phyloP scores from a whole-genome alignment of 371 early-diverging fungal species.

The Circinella minor region DNA sequence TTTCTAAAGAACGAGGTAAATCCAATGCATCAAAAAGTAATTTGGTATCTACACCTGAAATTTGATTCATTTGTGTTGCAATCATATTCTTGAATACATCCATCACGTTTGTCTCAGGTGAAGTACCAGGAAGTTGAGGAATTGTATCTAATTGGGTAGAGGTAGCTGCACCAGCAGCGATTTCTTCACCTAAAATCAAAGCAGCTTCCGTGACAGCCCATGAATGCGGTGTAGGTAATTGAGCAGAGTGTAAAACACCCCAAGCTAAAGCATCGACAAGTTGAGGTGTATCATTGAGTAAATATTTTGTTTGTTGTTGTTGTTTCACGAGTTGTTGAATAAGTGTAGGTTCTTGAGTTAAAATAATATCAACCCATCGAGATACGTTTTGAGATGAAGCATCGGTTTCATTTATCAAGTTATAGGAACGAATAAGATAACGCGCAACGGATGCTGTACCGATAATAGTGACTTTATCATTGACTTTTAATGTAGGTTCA shows the following conservation, averaged over 20 bases:
- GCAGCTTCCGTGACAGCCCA: slow-evolving; percentile 30
- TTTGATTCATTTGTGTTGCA: slow-evolving; percentile 48
- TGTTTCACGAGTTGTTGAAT: slow-evolving; percentile 28
- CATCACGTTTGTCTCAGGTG: slow-evolving; percentile 56
- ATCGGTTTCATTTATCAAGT: slow-evolving; percentile 33
- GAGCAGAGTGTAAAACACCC: slow-evolving; percentile 39
- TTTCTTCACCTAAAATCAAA: slow-evolving; percentile 32
- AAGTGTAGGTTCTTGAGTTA: slow-evolving; percentile 27
- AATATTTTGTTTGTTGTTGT: slow-evolving; percentile 40
- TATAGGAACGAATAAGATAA: slow-evolving; percentile 37
- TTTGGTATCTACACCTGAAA: slow-evolving; percentile 54
- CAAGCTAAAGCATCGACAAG: slow-evolving; percentile 54
- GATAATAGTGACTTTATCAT: slow-evolving; percentile 23
- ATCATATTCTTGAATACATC: slow-evolving; percentile 64
- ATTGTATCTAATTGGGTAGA: slow-evolving; percentile 30
- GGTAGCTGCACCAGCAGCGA: slow-evolving; percentile 31
- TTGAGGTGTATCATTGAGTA: slow-evolving; percentile 39
- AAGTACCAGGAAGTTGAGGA: slow-evolving; percentile 52
- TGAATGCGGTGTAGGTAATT: background rate
- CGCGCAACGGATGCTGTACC: slow-evolving; percentile 42
- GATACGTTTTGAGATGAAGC: slow-evolving; percentile 28
- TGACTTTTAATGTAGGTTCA: slow-evolving; percentile 20
- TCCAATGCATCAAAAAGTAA: slow-evolving; percentile 58
- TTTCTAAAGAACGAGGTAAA: slow-evolving; percentile 64
- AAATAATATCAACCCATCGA: slow-evolving; percentile 31